phyloP scores from a whole-genome alignment of 1,284 basidiomycete species.

The Xerocomus tenax region DNA sequence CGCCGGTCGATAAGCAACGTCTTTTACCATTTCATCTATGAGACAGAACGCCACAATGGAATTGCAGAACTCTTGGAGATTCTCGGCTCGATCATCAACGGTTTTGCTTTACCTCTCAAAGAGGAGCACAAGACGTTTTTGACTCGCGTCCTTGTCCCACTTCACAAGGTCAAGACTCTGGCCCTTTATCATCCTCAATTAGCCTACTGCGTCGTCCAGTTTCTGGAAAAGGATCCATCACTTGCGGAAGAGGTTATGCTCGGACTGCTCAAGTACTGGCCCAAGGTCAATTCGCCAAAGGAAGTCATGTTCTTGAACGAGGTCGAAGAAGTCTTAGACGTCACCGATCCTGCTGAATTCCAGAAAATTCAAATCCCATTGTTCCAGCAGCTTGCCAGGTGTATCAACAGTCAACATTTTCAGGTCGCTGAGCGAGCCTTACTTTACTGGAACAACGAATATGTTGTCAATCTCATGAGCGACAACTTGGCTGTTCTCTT shows the following conservation, averaged over 20 bases:
- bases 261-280: slow-evolving; percentile 94
- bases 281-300: slow-evolving; percentile 99
- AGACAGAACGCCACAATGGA: slow-evolving; percentile 97
- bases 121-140: slow-evolving; percentile 99
- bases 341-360: slow-evolving; percentile 95
- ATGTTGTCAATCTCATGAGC: slow-evolving; percentile 98
- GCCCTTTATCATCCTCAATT: slow-evolving; percentile 97
- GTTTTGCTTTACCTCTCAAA: slow-evolving; percentile 95
- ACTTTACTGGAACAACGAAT: slow-evolving; percentile 99
- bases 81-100: slow-evolving; percentile 98
- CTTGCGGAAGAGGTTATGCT: slow-evolving; percentile 94
- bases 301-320: slow-evolving; percentile 99
- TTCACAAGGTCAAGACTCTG: slow-evolving; percentile 96
- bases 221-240: slow-evolving; percentile 90
- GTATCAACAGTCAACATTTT: slow-evolving; percentile 99
- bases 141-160: slow-evolving; percentile 88
- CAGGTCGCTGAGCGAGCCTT: slow-evolving; percentile 93
- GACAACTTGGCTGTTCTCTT: slow-evolving; percentile 87
- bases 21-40: slow-evolving; percentile 98
- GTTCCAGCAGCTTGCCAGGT: slow-evolving; percentile 91
- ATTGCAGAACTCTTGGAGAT: slow-evolving; percentile 98
- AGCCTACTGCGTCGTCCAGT: slow-evolving; percentile 98
- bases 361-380: slow-evolving; percentile 91
- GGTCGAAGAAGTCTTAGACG: slow-evolving; percentile 97
- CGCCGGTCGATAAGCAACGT: slow-evolving; percentile 99